These are phyloP conservation scores for Ustilago trichophora DNA, from an alignment of 1,284 basidiomycete species.

Conservation along the genomic window DNA sequence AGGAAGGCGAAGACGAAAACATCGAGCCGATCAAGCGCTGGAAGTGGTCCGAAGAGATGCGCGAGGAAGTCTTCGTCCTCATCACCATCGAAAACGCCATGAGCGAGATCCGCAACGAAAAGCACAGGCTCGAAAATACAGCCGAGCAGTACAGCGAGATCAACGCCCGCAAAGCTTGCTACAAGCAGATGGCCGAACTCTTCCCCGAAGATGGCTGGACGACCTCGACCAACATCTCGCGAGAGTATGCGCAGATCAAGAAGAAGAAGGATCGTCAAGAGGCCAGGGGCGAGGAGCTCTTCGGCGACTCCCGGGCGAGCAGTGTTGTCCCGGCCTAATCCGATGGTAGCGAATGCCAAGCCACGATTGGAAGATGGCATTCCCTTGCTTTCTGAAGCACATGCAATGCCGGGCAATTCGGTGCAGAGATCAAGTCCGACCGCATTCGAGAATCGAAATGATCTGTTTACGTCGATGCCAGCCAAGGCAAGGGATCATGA, in stretches of 20 bases:
- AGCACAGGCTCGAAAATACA: slow-evolving; percentile 58
- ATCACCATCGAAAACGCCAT: slow-evolving; percentile 64
- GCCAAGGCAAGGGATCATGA: neutral
- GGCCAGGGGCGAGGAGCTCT: slow-evolving; percentile 41
- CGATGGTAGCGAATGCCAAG: slow-evolving; percentile 1
- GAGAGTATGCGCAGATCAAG: slow-evolving; percentile 54
- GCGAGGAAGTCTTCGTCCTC: slow-evolving; percentile 58
- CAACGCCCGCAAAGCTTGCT: slow-evolving; percentile 60
- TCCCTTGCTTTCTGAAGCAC: too few species aligned
- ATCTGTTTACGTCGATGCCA: slow-evolving; percentile 3
- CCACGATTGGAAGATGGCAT: slow-evolving; percentile 18
- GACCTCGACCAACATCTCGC: slow-evolving; percentile 59
- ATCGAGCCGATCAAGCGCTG: slow-evolving; percentile 56
- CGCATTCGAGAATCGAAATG: neutral
- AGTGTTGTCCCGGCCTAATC: slow-evolving; percentile 26
- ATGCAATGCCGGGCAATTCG: neutral
- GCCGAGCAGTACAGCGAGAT: slow-evolving; percentile 60
- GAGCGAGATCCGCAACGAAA: slow-evolving; percentile 62
- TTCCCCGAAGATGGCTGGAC: slow-evolving; percentile 62
- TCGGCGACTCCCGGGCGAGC: slow-evolving; percentile 40
- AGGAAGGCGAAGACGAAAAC: slow-evolving; percentile 35
- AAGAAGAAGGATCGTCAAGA: slow-evolving; percentile 56
- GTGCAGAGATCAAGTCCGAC: neutral
- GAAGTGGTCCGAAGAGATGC: slow-evolving; percentile 62
- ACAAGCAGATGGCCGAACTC: slow-evolving; percentile 59